Evolutionary conservation across 2,329 filamentous ascomycete genomes (phyloP), one percentile per base, ranked within the genome.

Genomic region (Talaromyces sp.): DNA sequence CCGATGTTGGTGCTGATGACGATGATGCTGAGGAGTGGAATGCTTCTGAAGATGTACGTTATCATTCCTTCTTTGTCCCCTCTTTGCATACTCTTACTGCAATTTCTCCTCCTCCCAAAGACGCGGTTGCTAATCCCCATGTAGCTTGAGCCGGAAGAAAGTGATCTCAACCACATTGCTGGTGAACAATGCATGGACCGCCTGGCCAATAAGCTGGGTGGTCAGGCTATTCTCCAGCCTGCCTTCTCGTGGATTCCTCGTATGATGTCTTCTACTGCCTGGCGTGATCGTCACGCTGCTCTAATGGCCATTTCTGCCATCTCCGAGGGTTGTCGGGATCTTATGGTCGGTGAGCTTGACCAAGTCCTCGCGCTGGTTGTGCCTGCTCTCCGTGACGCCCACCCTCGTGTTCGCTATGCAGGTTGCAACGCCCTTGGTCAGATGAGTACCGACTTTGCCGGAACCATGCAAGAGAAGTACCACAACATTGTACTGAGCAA

Each of bases 221-320:
- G 94, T n/a, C 82, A 90, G 66, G 87, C 89, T n/a, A 89, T 99
- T 52, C 80, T 99, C 17, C 90, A 90, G 27, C 92, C 92, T 1
- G 97, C 93, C 0, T 99, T 97, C 76, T 88, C 89, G 71, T 99
- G 94, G 94, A 85, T 99, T 35, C 94, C 94, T 9, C 85, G 91
- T 58, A 99, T 99, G 94, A 95, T 97, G 86, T 90, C 87, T 49
- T 97, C 94, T 1, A 88, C 90, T 64, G 86, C 91, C 27, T 99
- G 94, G 94, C 86, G 90, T 67, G 94, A 99, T 72, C 86, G 93
- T 57, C 94, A 99, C 73, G 94, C 94, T 29, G 94, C 94, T 42
- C 83, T 99, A 47, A 99, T 99, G 94, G 94, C 94, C 20, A 97
- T 99, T 56, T 97, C 93, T 2, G 94, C 94, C 61, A 99, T 99